phyloP scores from a whole-genome alignment of 2,329 filamentous ascomycete species.

The Fusarium acutatum region DNA sequence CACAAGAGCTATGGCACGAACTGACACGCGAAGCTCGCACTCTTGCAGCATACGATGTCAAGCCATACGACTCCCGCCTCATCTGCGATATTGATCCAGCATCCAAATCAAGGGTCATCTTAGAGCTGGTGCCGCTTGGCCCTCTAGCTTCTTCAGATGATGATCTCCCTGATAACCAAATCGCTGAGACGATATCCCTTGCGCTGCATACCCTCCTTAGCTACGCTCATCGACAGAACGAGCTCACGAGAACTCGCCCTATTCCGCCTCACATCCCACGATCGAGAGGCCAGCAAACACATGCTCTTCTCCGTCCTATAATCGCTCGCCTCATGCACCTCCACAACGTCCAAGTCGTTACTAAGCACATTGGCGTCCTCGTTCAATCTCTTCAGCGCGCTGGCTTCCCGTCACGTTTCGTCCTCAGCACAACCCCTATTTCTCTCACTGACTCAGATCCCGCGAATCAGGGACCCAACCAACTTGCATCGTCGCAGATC shows the following conservation, averaged over 20 bases:
- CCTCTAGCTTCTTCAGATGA: slow-evolving; percentile 45
- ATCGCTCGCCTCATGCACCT: slow-evolving; percentile 59
- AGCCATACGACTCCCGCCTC: slow-evolving; percentile 66
- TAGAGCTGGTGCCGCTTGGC: slow-evolving; percentile 74
- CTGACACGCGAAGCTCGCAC: slow-evolving; percentile 81
- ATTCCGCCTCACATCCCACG: slow-evolving; percentile 51
- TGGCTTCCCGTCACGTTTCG: slow-evolving; percentile 56
- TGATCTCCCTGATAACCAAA: slow-evolving; percentile 52
- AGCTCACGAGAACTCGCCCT: slow-evolving; percentile 72
- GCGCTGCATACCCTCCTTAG: slow-evolving; percentile 79
- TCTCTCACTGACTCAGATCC: slow-evolving; percentile 40
- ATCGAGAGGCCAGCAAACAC: slow-evolving; percentile 52
- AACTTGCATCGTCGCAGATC: slow-evolving; percentile 53
- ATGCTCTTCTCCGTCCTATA: slow-evolving; percentile 61
- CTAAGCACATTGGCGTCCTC: slow-evolving; percentile 54
- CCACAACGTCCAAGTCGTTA: slow-evolving; percentile 50
- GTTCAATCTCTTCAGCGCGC: slow-evolving; percentile 55
- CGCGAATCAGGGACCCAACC: slow-evolving; percentile 45
- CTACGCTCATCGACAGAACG: slow-evolving; percentile 80
- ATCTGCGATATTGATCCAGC: slow-evolving; percentile 62
- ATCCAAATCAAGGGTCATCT: slow-evolving; percentile 61
- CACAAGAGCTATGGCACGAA: slow-evolving; percentile 91
- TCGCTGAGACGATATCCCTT: slow-evolving; percentile 73
- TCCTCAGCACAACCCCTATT: slow-evolving; percentile 50
- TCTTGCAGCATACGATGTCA: slow-evolving; percentile 75